Percentiles rank a stretch among this genome's conserved stretches.
phyloP scores from a whole-genome alignment of 2,329 filamentous ascomycete species.

The Arthrobotrys sinensis region DNA sequence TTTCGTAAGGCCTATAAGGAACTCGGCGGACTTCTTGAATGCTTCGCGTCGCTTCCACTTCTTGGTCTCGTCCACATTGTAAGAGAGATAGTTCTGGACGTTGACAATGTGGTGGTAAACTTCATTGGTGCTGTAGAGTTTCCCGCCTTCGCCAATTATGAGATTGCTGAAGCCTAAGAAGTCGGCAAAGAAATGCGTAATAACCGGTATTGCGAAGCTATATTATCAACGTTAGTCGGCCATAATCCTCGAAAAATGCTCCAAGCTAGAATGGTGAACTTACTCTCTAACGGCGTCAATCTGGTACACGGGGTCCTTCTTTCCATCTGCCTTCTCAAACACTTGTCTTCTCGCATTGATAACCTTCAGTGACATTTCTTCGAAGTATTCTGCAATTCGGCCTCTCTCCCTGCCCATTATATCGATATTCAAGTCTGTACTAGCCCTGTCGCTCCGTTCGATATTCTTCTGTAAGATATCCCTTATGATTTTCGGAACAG shows the following conservation, averaged over 20 bases:
- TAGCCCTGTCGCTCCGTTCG: constrained; percentile 22
- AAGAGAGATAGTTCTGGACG: constrained; percentile 64
- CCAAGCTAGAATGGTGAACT: neutral
- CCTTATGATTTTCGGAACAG: constrained; percentile 29
- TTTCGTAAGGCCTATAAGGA: constrained; percentile 60
- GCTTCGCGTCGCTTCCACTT: constrained; percentile 62
- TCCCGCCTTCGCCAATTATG: constrained; percentile 55
- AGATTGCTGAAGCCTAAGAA: constrained; percentile 63
- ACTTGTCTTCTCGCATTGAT: constrained; percentile 45
- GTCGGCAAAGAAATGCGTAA: constrained; percentile 66
- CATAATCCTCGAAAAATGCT: neutral
- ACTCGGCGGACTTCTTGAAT: constrained; percentile 62
- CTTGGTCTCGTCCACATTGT: constrained; percentile 64
- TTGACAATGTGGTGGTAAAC: constrained; percentile 65
- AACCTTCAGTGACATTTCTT: constrained; percentile 39
- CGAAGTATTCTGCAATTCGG: constrained; percentile 36
- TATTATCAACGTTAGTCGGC: neutral
- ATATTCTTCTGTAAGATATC: constrained; percentile 40
- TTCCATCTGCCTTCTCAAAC: constrained; percentile 16
- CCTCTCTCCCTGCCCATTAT: constrained; percentile 45
- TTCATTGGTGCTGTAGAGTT: constrained; percentile 62
- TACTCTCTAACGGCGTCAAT: constrained; percentile 64
- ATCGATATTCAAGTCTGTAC: constrained; percentile 39
- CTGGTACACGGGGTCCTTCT: constrained; percentile 60
- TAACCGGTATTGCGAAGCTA: constrained; percentile 64